Evolutionary conservation across 352 stramenopile species (phyloP), one percentile per base, ranked within the genome.

Genomic region (Phytophthora aleatoria): DNA sequence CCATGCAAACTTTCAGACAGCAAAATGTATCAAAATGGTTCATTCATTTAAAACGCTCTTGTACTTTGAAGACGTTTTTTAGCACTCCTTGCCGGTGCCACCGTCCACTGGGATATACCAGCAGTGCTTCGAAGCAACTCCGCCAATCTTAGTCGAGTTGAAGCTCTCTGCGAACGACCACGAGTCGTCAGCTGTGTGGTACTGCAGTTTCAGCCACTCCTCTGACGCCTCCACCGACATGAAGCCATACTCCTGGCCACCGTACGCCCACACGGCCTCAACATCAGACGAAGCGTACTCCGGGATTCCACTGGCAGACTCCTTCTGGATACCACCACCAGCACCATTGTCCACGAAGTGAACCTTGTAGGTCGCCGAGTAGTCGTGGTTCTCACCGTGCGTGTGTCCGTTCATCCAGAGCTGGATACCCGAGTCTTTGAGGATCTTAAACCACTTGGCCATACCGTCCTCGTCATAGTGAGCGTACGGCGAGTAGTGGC

Each of bases 311-410:
- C 79, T 87, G 2, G 82, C 73, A 55, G 84, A 91, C 42, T 87
- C 76, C 58, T 82, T 89, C 64, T 89, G 76, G 48, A 92, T 92
- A 58, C 83, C 83, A 9, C 83, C 83, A 43, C 81, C 83, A 27
- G 81, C 83, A n/a, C 83, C 83, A 33, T 92, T 92, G 64, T 90
- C 81, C 11, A 92, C 71, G 48, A 92, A 92, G 55, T 92, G 83
- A 2, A 82, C 83, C 39, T 73, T 74, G 47, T 87, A 65, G 10
- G 57, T 64, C 15, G 72, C 64, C 11, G 69, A 72, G 57, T 84
- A 77, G 49, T 91, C 81, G 62, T 89, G 80, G 61, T 89, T 89
- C 57, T 87, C 77, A 42, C 77, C 80, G 70, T 89, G 80, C 0
- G 80, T 87, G 73, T 89, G 80, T 36, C 80, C 80, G 33, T 85